These are phyloP conservation scores for Gossypium anomalum DNA, from an alignment of 345 rosid genomes.

Conservation along the genomic window DNA sequence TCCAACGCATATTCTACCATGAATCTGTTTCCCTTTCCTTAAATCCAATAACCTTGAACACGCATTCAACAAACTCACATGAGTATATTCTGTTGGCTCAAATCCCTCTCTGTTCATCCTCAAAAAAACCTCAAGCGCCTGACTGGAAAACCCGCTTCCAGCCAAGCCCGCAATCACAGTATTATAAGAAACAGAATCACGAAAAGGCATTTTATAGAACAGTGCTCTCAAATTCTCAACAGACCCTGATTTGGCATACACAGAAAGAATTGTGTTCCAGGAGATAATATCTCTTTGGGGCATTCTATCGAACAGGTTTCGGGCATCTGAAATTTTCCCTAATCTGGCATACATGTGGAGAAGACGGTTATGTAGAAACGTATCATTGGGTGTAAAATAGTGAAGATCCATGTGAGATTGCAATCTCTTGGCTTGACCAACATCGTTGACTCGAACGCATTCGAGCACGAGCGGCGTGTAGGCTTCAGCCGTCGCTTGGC, in stretches of 20 bases:
- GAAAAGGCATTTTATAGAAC: slow-evolving; percentile 40
- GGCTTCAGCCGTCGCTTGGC: slow-evolving; percentile 29
- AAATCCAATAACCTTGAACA: slow-evolving; percentile 44
- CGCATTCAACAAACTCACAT: slow-evolving; percentile 48
- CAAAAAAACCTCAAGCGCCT: slow-evolving; percentile 37
- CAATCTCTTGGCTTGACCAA: slow-evolving; percentile 41
- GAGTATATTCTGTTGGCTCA: slow-evolving; percentile 42
- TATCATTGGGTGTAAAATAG: slow-evolving; percentile 31
- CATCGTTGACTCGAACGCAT: slow-evolving; percentile 43
- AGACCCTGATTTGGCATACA: slow-evolving; percentile 33
- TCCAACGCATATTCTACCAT: slow-evolving; percentile 39
- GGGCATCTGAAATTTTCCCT: slow-evolving; percentile 31
- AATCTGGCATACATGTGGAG: slow-evolving; percentile 44
- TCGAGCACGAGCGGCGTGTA: slow-evolving; percentile 47
- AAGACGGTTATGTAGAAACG: slow-evolving; percentile 48
- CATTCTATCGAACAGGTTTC: slow-evolving; percentile 53
- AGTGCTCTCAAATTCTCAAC: slow-evolving; percentile 33
- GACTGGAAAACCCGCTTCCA: slow-evolving; percentile 26
- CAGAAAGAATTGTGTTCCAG: slow-evolving; percentile 57
- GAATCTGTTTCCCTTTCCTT: slow-evolving; percentile 51
- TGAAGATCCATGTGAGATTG: slow-evolving; percentile 50
- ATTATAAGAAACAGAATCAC: slow-evolving; percentile 52
- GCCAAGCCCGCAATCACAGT: slow-evolving; percentile 44
- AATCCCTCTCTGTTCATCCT: slow-evolving; percentile 36
- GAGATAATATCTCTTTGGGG: slow-evolving; percentile 42